Percentiles rank a stretch among this genome's conserved stretches.
These are phyloP conservation scores for Phoma sp. DNA, from an alignment of 2,329 filamentous ascomycete species.

Conservation along the genomic window DNA sequence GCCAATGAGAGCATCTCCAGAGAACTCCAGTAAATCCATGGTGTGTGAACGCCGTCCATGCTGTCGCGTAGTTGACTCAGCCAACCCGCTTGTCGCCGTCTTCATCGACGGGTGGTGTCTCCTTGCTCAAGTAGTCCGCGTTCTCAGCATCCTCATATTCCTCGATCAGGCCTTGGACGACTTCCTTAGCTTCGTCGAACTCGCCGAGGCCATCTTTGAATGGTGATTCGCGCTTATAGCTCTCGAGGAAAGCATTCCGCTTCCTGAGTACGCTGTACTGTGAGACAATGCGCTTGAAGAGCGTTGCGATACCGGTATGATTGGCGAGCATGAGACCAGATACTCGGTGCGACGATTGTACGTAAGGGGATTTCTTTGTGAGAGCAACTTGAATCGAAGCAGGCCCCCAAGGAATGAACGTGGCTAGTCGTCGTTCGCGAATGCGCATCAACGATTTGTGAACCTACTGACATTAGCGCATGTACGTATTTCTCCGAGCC, in stretches of 20 bases:
- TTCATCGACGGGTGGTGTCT: slow-evolving; percentile 52
- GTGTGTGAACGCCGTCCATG: slow-evolving; percentile 14
- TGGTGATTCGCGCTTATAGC: slow-evolving; percentile 93
- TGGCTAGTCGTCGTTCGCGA: slow-evolving; percentile 88
- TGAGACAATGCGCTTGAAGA: slow-evolving; percentile 91
- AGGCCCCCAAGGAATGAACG: slow-evolving; percentile 98
- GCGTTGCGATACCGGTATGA: slow-evolving; percentile 94
- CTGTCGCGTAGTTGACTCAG: background rate
- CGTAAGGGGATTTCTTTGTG: slow-evolving; percentile 95
- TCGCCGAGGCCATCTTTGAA: slow-evolving; percentile 91
- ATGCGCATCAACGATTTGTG: slow-evolving; percentile 98
- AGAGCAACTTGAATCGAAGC: slow-evolving; percentile 97
- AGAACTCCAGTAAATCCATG: slow-evolving; percentile 16
- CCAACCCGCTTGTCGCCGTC: slow-evolving; percentile 41
- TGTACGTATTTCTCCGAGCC: background rate
- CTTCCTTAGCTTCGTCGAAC: slow-evolving; percentile 92
- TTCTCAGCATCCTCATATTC: slow-evolving; percentile 97
- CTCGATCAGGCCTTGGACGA: slow-evolving; percentile 86
- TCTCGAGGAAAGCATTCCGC: slow-evolving; percentile 94
- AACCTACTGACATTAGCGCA: slow-evolving; percentile 55
- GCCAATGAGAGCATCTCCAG: slow-evolving; percentile 6
- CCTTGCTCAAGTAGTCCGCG: slow-evolving; percentile 85
- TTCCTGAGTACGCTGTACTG: slow-evolving; percentile 96
- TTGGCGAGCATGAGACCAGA: slow-evolving; percentile 98
- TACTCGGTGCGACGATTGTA: slow-evolving; percentile 91